These are phyloP conservation scores for Fusarium udum DNA, from an alignment of 2,329 filamentous ascomycete genomes.

Conservation along the genomic window DNA sequence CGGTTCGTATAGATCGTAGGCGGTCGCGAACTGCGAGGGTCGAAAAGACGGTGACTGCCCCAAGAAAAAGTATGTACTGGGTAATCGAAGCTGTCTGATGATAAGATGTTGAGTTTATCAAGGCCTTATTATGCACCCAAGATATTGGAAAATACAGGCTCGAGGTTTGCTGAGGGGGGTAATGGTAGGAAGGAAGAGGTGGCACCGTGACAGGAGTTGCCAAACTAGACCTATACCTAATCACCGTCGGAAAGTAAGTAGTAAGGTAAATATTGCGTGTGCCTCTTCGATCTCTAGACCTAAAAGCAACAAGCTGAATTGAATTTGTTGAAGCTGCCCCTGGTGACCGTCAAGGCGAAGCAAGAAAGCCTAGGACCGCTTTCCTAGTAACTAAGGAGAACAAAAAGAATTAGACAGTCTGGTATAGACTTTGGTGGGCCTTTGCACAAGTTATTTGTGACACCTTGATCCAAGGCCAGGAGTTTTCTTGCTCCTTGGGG, in stretches of 20 bases:
- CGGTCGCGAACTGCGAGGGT: slow-evolving; percentile 25
- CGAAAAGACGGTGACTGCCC: slow-evolving; percentile 40
- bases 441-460: not conserved
- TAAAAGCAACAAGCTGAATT: slow-evolving; percentile 19
- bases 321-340: slow-evolving; percentile 30
- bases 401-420: not conserved
- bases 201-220: not conserved
- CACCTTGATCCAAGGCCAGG: not conserved
- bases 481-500: slow-evolving; percentile 14
- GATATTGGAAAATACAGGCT: not conserved
- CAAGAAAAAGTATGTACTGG: slow-evolving; percentile 10
- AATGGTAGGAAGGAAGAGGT: not conserved
- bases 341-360: slow-evolving; percentile 18
- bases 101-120: slow-evolving; percentile 13
- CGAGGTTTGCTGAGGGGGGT: slow-evolving; percentile 7
- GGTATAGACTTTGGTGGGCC: not conserved
- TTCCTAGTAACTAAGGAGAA: not conserved
- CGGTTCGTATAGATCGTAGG: not conserved
- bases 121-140: not conserved
- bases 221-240: slow-evolving; percentile 2
- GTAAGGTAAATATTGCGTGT: slow-evolving; percentile 9
- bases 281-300: slow-evolving; percentile 7
- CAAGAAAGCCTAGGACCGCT: not conserved
- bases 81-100: slow-evolving; percentile 3
- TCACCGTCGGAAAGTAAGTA: not conserved